Base-by-base conservation (phyloP, 805 yeast genomes). In the Spathaspora gorwiae region DNA sequence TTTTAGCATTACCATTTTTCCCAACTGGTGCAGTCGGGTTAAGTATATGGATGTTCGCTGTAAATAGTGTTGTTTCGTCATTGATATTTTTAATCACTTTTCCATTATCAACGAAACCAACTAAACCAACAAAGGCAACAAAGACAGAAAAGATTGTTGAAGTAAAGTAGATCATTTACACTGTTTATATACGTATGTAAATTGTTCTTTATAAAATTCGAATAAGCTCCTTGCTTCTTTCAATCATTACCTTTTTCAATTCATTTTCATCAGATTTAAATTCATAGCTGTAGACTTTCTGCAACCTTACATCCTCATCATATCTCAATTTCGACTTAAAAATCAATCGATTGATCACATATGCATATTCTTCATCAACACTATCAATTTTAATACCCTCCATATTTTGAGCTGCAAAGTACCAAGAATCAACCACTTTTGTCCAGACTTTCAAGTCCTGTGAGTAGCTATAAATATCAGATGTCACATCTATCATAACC, bases 1-100 rank as follows among this genome's bases (percentile, higher is more conserved):
- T 73, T 1, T 59, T 86, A 40, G 75, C 86, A n/a, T 65, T 84
- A 39, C 89, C 90, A 1, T 76, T 79, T 42, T 75, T 83, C n/a
- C 75, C 78, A 1, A 58, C 64, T 14, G 88, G 89, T 10, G 75
- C 84, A 0, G 69, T 84, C 14, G 85, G 88, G 1, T 72, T 79
- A 38, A 70, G 79, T 6, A 64, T 72, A 5, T 80, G 84, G 87
- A 70, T 77, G 62, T 76, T 71, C 53, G 64, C 73, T 6, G 58
- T 62, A 10, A 66, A 65, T 49, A 52, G 47, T 30, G 72, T 71
- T 2, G 40, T 71, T n/a, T 43, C 57, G 1, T 46, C 54, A 7
- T 2, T 59, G 8, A 8, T 54, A 6, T 61, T 58, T 37, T 36
- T 61, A 40, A 24, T 59, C 5, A 45, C 50, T 19, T 63, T 63